Conservation (phyloP, 192 early-diverging fungal genomes). For the Obelidium mucronatum region DNA sequence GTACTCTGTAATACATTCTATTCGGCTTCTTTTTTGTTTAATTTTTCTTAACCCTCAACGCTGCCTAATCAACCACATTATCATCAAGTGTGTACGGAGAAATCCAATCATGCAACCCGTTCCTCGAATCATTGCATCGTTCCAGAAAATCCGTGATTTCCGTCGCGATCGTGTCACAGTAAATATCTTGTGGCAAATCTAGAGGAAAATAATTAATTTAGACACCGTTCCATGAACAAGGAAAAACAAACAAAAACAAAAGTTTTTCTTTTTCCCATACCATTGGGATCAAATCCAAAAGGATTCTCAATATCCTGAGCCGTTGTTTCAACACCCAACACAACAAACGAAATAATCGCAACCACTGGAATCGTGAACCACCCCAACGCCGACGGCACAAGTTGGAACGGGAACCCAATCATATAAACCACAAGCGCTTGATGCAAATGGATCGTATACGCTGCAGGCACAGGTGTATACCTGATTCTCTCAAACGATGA, state of each 20-base stretch:
- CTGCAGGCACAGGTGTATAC: slow-evolving; percentile 45
- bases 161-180: slow-evolving; percentile 20
- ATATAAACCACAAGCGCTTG: slow-evolving; percentile 78
- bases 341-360: slow-evolving; percentile 70
- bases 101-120: too few relatives aligned
- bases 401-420: slow-evolving; percentile 80
- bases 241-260: background rate
- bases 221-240: background rate
- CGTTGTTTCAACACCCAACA: slow-evolving; percentile 87
- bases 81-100: too few relatives aligned
- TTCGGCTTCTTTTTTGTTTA: too few relatives aligned
- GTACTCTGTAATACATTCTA: too few relatives aligned
- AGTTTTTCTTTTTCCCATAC: too few relatives aligned
- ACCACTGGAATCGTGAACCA: slow-evolving; percentile 73
- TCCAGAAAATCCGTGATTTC: slow-evolving; percentile 17
- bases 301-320: slow-evolving; percentile 94
- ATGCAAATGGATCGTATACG: slow-evolving; percentile 86
- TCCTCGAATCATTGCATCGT: too few relatives aligned
- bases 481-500: background rate
- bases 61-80: too few relatives aligned
- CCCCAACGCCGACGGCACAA: slow-evolving; percentile 51
- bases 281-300: slow-evolving; percentile 68
- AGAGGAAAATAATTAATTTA: background rate
- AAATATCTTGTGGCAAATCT: slow-evolving; percentile 31
- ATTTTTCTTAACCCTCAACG: too few relatives aligned